Percentiles rank a stretch among this genome's conserved stretches.
phyloP scores from a whole-genome alignment of 2,329 filamentous ascomycete species.

The Coniochaeta hoffmannii region DNA sequence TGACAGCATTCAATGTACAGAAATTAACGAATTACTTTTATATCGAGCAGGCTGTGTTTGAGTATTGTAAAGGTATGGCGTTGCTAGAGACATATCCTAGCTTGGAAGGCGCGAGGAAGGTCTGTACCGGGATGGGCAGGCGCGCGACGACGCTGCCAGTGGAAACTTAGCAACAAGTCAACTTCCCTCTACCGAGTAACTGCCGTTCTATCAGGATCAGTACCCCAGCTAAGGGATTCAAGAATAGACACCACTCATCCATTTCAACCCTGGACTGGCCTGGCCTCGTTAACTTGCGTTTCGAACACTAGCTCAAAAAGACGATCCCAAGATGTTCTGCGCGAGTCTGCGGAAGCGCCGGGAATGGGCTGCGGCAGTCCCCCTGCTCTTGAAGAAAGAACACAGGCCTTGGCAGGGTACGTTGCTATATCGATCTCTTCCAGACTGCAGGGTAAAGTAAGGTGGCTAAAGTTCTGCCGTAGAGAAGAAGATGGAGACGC shows the following conservation, averaged over 20 bases:
- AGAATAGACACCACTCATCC: slow-evolving; percentile 1
- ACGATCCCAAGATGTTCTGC: slow-evolving; percentile 23
- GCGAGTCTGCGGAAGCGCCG: slow-evolving; percentile 28
- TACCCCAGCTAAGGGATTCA: slow-evolving; percentile 1
- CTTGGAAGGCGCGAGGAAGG: no score
- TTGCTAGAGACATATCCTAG: no score
- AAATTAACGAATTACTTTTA: no score
- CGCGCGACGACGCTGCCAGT: no score
- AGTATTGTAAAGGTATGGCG: no score
- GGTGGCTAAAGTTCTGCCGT: background rate
- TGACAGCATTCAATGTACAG: no score
- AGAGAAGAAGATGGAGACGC: slow-evolving; percentile 34
- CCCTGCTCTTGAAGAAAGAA: slow-evolving; percentile 17
- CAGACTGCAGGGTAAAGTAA: slow-evolving; percentile 1
- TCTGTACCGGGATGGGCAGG: no score
- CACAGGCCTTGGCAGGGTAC: slow-evolving; percentile 17
- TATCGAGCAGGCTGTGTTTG: no score
- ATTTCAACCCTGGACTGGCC: background rate
- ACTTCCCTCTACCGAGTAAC: background rate
- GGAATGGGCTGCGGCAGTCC: slow-evolving; percentile 25
- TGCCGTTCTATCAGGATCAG: background rate
- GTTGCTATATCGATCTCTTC: background rate
- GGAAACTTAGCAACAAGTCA: background rate
- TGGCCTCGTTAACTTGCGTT: background rate
- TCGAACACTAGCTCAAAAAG: slow-evolving; percentile 3